A percentile compares a stretch with the other conserved stretches of the same genome.
These are phyloP conservation scores for Withania somnifera DNA, from an alignment of 305 asterid genomes.

Conservation along the genomic window DNA sequence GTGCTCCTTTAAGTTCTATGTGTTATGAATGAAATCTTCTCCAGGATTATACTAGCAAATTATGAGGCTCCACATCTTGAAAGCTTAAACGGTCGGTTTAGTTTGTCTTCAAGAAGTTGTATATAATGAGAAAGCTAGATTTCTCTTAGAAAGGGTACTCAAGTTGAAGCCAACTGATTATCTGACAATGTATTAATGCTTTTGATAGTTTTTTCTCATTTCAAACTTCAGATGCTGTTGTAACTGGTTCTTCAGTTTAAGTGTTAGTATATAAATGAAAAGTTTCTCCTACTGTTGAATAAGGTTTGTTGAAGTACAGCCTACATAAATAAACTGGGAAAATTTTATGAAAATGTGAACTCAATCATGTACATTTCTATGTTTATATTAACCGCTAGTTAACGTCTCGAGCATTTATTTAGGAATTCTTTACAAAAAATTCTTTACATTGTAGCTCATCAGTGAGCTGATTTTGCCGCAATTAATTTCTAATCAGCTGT, in stretches of 20 bases:
- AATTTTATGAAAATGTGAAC: too few species aligned
- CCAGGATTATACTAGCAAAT: neutral
- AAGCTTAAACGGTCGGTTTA: neutral
- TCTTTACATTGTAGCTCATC: neutral
- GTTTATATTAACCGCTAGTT: neutral
- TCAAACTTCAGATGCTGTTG: neutral
- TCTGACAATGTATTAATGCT: neutral
- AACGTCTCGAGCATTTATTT: neutral
- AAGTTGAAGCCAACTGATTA: neutral
- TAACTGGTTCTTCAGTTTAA: neutral
- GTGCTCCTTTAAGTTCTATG: neutral
- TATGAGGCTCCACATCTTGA: neutral
- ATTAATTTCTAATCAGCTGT: neutral
- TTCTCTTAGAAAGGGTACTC: neutral
- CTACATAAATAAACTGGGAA: neutral
- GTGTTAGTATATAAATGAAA: neutral
- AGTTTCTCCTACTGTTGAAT: neutral
- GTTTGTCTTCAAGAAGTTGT: neutral
- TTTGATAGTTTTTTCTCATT: neutral
- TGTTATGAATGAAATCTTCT: too few species aligned
- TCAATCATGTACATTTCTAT: neutral
- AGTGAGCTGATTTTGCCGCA: neutral
- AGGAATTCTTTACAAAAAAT: neutral
- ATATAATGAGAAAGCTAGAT: neutral
- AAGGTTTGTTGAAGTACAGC: neutral